These are phyloP conservation scores for Fusarium falciforme DNA, from an alignment of 2,329 filamentous ascomycete genomes.

Conservation along the genomic window DNA sequence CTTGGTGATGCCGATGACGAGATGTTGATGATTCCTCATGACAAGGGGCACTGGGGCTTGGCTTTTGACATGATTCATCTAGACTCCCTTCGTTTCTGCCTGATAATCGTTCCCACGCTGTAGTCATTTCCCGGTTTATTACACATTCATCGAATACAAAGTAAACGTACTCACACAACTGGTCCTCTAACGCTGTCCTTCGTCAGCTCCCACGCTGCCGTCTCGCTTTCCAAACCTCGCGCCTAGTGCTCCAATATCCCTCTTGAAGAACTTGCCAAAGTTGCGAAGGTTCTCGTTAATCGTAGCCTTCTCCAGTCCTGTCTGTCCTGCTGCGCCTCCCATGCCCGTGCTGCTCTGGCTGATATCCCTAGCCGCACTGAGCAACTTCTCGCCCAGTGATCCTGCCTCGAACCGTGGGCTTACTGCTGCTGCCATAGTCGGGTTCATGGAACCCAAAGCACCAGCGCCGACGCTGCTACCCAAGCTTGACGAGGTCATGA, in stretches of 20 bases:
- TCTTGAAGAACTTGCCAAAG: conserved; percentile 94
- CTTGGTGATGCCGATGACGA: background rate
- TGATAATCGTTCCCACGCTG: background rate
- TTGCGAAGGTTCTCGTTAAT: conserved; percentile 95
- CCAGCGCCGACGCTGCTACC: conserved; percentile 51
- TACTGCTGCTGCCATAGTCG: conserved; percentile 55
- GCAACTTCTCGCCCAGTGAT: conserved; percentile 85
- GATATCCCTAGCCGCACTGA: conserved; percentile 89
- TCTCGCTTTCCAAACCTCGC: conserved; percentile 76
- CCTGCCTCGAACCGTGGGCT: conserved; percentile 79
- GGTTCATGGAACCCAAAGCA: conserved; percentile 51
- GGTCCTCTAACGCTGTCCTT: conserved; percentile 32
- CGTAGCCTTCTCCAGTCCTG: conserved; percentile 69
- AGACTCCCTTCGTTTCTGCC: background rate
- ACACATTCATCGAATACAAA: background rate
- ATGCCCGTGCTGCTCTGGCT: conserved; percentile 62
- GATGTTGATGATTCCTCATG: conserved; percentile 35
- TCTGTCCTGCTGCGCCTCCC: conserved; percentile 50
- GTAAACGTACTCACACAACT: background rate
- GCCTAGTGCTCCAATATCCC: conserved; percentile 84
- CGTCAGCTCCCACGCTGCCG: conserved; percentile 50
- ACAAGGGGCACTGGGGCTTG: conserved; percentile 13
- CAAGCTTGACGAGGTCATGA: conserved; percentile 62
- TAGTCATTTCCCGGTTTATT: background rate
- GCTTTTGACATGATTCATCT: background rate